Percentiles rank a stretch among this genome's conserved stretches.
These are phyloP conservation scores for Adansonia gregorii DNA, from an alignment of 441 rosid species.

Conservation along the genomic window DNA sequence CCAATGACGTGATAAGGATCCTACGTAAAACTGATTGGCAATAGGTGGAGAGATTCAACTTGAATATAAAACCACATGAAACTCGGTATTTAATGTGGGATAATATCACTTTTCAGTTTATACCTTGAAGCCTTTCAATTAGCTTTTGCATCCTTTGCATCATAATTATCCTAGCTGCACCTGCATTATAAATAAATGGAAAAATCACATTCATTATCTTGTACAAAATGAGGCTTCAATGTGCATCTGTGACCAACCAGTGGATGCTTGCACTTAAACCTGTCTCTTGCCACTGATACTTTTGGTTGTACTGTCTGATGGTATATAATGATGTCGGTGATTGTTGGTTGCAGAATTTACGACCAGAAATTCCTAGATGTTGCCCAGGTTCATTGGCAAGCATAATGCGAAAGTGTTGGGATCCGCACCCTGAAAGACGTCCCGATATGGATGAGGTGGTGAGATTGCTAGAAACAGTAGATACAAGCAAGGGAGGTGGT, in stretches of 20 bases:
- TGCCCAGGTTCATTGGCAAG: constrained; percentile 59
- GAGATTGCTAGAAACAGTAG: constrained; percentile 58
- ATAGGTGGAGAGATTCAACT: no score
- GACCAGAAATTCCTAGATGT: constrained; percentile 71
- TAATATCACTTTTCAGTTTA: not conserved
- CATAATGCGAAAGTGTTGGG: constrained; percentile 73
- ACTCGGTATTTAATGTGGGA: no score
- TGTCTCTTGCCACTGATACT: not conserved
- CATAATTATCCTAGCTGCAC: not conserved
- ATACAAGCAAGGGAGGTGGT: constrained; percentile 75
- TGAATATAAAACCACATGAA: no score
- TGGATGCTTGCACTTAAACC: not conserved
- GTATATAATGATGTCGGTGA: not conserved
- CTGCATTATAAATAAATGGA: not conserved
- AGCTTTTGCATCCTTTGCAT: not conserved
- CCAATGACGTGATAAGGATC: no score
- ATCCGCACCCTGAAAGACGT: constrained; percentile 54
- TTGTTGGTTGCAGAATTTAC: constrained; percentile 47
- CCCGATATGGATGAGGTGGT: constrained; percentile 76
- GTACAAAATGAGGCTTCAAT: not conserved
- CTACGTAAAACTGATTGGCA: no score
- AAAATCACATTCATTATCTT: not conserved
- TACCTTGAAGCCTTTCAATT: not conserved
- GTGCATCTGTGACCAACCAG: not conserved
- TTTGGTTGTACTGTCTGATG: constrained; percentile 4